These are phyloP conservation scores for Camellia oleifera DNA, from an alignment of 179 eudicot species.

Conservation along the genomic window DNA sequence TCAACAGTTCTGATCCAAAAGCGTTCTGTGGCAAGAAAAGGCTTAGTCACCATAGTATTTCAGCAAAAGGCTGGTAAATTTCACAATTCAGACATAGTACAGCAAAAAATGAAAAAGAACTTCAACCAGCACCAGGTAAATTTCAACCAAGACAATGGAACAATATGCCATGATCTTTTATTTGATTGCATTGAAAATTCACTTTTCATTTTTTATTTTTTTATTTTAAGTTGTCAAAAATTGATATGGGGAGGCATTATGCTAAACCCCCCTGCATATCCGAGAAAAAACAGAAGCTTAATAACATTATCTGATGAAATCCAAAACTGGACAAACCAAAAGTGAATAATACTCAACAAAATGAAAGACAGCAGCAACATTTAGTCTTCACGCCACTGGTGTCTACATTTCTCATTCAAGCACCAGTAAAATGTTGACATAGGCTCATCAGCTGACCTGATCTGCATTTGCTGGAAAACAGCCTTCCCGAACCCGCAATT, in stretches of 20 bases:
- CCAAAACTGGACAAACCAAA: background rate
- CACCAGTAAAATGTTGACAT: slow-evolving; percentile 51
- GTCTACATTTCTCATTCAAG: slow-evolving; percentile 32
- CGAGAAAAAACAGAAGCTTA: background rate
- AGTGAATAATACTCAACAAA: background rate
- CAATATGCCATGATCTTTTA: background rate
- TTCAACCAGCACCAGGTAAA: background rate
- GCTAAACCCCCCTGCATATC: too few species aligned
- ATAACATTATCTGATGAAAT: background rate
- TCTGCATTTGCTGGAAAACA: slow-evolving; percentile 40
- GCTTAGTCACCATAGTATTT: background rate
- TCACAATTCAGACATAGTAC: background rate
- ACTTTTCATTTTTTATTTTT: too few species aligned
- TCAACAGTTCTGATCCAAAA: background rate
- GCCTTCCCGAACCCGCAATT: slow-evolving; percentile 47
- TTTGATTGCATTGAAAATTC: too few species aligned
- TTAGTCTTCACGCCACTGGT: slow-evolving; percentile 48
- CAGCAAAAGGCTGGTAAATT: background rate
- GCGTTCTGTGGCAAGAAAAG: too few species aligned
- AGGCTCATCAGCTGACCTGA: slow-evolving; percentile 62
- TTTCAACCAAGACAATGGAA: background rate
- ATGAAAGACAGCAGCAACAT: background rate
- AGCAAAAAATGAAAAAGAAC: background rate
- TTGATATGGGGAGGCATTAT: too few species aligned
- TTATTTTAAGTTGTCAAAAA: background rate